Evolutionary conservation across 2,329 filamentous ascomycete genomes (phyloP).

Genomic region (Aspergillus viridinutans): DNA sequence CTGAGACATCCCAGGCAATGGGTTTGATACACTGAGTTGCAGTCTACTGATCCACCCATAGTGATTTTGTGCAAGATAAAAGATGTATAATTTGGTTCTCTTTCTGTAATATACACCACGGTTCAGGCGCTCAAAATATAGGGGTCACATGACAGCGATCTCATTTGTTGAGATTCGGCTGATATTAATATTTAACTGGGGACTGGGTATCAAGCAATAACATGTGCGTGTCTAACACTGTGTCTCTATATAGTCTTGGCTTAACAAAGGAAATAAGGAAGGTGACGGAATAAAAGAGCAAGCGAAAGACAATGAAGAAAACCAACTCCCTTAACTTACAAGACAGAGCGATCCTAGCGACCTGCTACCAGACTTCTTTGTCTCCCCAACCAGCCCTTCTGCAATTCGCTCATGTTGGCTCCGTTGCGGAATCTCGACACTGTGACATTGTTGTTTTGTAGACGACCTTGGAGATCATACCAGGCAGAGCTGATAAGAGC

Average conservation of each 20-base stretch:
- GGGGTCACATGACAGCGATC: neutral
- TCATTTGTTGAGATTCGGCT: neutral
- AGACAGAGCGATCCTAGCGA: conserved; percentile 15
- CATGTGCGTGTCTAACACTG: neutral
- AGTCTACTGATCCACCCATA: neutral
- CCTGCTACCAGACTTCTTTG: conserved; percentile 42
- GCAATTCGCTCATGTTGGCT: conserved; percentile 33
- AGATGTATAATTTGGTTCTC: neutral
- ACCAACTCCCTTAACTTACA: neutral
- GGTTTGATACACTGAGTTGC: conserved; percentile 39
- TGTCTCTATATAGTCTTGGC: neutral
- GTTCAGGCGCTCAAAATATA: neutral
- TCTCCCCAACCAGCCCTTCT: conserved; percentile 43
- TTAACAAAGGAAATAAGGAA: neutral
- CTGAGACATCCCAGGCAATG: conserved; percentile 60
- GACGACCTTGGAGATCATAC: conserved; percentile 44
- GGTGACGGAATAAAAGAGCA: neutral
- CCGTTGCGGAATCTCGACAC: conserved; percentile 39
- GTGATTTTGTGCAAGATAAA: neutral
- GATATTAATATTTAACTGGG: neutral
- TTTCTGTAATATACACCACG: neutral
- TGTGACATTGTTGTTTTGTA: conserved; percentile 42
- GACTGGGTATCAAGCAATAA: neutral
- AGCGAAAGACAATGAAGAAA: neutral
- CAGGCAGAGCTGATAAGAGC: conserved; percentile 44